phyloP scores from a whole-genome alignment of 2,329 filamentous ascomycete species.

The Alternaria arbusti region DNA sequence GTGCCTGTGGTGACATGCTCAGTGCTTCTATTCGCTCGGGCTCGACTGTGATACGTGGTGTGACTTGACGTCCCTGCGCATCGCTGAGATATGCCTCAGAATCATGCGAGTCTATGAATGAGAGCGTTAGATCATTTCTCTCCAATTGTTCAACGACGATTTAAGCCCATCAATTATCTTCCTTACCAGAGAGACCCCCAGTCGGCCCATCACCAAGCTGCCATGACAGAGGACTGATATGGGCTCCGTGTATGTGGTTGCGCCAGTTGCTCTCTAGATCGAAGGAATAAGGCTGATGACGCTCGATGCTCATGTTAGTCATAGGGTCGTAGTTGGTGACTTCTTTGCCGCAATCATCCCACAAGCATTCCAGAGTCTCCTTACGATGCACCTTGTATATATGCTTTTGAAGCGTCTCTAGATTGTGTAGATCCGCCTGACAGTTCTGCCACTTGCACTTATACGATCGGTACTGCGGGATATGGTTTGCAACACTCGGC shows the following conservation, averaged over 20 bases:
- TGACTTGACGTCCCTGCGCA: conserved; percentile 54
- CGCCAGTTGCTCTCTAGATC: conserved; percentile 52
- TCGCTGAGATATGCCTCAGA: conserved; percentile 58
- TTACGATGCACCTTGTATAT: conserved; percentile 62
- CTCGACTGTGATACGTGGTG: conserved; percentile 50
- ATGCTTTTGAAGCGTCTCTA: conserved; percentile 66
- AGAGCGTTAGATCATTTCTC: conserved; percentile 24
- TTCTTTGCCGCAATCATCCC: conserved; percentile 51
- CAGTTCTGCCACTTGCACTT: conserved; percentile 66
- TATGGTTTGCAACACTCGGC: conserved; percentile 33
- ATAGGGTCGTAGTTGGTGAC: conserved; percentile 27
- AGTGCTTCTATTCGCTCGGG: conserved; percentile 16
- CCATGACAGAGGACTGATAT: conserved; percentile 63
- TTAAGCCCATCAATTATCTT: conserved; percentile 17
- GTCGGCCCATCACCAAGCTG: conserved; percentile 65
- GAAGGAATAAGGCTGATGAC: conserved; percentile 43
- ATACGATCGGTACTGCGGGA: conserved; percentile 55
- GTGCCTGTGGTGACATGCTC: conserved; percentile 1
- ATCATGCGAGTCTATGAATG: conserved; percentile 45
- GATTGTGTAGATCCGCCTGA: conserved; percentile 65
- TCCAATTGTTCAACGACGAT: background rate
- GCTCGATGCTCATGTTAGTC: conserved; percentile 31
- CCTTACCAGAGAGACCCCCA: conserved; percentile 63
- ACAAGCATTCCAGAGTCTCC: conserved; percentile 53
- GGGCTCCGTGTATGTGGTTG: conserved; percentile 59